Base-by-base conservation (phyloP, 2,329 filamentous ascomycete genomes). In the Fusarium hainanense region DNA sequence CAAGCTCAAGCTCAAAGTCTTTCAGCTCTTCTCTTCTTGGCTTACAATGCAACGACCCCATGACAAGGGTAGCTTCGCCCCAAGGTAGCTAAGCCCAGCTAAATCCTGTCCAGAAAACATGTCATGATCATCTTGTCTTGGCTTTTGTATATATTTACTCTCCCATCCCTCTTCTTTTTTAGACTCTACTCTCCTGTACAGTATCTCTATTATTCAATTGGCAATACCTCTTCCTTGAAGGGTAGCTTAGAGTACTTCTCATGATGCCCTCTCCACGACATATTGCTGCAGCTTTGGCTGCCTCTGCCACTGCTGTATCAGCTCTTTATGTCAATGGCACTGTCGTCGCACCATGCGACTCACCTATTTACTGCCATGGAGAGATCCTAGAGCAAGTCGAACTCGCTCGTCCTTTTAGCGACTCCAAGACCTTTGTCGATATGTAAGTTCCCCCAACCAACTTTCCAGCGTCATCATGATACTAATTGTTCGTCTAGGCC, bases 361-460 rank as follows among this genome's bases (percentile, higher is more conserved):
- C 89, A 11, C 85, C 88, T 18, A 82, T 92, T 21, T 92, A 92
- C 78, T 92, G 90, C 75, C 84, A 89, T 68, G 90, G 90, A 49
- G 87, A 90, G 0, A 83, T 92, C 14, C 82, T 92, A 4, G 82
- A 84, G 63, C 83, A 88, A 66, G 85, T 92, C 49, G 85, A 92
- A 79, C 81, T 91, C 12, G 89, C 89, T 4, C 82, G 81, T 25
- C 89, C 89, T 1, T 92, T 91, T 69, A 79, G 82, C 16, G 90
- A 92, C 79, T 91, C 89, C 63, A 92, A 92, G 82, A 91, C 89
- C 2, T 92, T 91, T 75, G 90, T 92, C 44, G 90, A 92, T 75
- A 88, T 91, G 87, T 88, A 80, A 80, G 82, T 79, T 23, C 6
- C 3, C 23, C 18, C 9, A 11, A 8, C 14, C n/a, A 20, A 18